A percentile compares a stretch with the other conserved stretches of the same genome.
Evolutionary conservation across 2,329 filamentous ascomycete genomes (phyloP).

Genomic region (Ophiostoma montium): DNA sequence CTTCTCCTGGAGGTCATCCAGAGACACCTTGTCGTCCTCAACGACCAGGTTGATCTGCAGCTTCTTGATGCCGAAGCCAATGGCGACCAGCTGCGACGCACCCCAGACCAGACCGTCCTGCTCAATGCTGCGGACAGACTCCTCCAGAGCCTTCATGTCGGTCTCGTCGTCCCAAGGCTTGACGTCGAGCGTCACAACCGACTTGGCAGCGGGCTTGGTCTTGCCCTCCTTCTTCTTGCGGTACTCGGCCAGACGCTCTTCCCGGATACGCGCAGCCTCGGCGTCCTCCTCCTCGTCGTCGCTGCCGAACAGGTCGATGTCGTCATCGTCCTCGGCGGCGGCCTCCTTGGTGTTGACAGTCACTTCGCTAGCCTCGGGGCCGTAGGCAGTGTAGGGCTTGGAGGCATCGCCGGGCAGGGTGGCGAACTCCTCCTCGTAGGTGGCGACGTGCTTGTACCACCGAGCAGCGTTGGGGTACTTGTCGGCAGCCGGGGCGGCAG

Average conservation of each 20-base stretch:
- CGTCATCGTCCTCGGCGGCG: conserved; percentile 59
- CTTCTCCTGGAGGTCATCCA: conserved; percentile 73
- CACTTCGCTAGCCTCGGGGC: conserved; percentile 65
- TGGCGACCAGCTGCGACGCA: conserved; percentile 71
- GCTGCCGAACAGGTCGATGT: conserved; percentile 85
- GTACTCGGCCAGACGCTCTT: conserved; percentile 87
- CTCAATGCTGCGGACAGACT: conserved; percentile 66
- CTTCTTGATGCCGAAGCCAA: conserved; percentile 98
- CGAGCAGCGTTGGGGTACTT: conserved; percentile 91
- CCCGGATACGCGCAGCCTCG: conserved; percentile 69
- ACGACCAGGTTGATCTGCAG: conserved; percentile 96
- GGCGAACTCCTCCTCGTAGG: conserved; percentile 84
- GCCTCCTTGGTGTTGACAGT: conserved; percentile 78
- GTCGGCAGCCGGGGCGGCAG: conserved; percentile 56
- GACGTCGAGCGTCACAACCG: conserved; percentile 85
- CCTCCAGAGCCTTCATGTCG: conserved; percentile 71
- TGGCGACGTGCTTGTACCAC: conserved; percentile 98
- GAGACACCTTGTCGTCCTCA: conserved; percentile 90
- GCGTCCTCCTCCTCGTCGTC: conserved; percentile 91
- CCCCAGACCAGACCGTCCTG: conserved; percentile 95
- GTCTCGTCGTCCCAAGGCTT: conserved; percentile 99
- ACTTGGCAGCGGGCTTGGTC: conserved; percentile 87
- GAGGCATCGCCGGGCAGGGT: conserved; percentile 81
- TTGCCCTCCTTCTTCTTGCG: conserved; percentile 93
- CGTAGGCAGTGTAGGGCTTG: conserved; percentile 80